Conservation (phyloP, 352 stramenopile genomes). For the Pythium coloratum region DNA sequence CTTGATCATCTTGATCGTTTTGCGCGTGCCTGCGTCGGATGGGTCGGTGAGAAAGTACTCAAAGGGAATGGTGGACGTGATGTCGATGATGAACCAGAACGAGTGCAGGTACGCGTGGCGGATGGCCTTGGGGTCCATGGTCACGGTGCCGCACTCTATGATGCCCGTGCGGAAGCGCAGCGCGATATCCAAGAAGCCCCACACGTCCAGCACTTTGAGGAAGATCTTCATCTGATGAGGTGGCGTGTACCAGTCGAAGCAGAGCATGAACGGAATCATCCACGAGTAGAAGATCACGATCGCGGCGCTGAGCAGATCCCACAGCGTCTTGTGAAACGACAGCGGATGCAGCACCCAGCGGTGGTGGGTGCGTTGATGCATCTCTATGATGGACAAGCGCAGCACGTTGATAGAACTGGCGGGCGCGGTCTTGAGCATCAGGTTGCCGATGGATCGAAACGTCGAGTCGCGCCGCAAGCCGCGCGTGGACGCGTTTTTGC, state of each 20-base stretch:
- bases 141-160: conserved; percentile 53
- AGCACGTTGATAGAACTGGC: conserved; percentile 54
- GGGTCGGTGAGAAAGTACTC: conserved; percentile 49
- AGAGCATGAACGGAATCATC: conserved; percentile 71
- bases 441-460: conserved; percentile 29
- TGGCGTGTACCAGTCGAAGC: conserved; percentile 58
- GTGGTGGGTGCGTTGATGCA: conserved; percentile 51
- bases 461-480: conserved; percentile 24
- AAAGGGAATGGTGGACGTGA: conserved; percentile 57
- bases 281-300: conserved; percentile 74
- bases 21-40: conserved; percentile 45
- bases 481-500: conserved; percentile 25
- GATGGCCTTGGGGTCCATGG: conserved; percentile 58
- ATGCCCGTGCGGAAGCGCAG: conserved; percentile 60
- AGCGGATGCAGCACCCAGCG: conserved; percentile 55
- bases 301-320: conserved; percentile 54
- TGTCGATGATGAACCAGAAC: conserved; percentile 64
- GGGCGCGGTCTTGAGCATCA: conserved; percentile 24
- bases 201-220: conserved; percentile 51
- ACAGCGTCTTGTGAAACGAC: conserved; percentile 49
- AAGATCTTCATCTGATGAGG: conserved; percentile 30
- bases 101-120: conserved; percentile 47
- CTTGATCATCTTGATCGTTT: conserved; percentile 78
- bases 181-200: conserved; percentile 49
- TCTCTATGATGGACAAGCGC: conserved; percentile 56